phyloP scores from a whole-genome alignment of 768 basidiomycete genomes.

The Rhodocollybia butyracea region DNA sequence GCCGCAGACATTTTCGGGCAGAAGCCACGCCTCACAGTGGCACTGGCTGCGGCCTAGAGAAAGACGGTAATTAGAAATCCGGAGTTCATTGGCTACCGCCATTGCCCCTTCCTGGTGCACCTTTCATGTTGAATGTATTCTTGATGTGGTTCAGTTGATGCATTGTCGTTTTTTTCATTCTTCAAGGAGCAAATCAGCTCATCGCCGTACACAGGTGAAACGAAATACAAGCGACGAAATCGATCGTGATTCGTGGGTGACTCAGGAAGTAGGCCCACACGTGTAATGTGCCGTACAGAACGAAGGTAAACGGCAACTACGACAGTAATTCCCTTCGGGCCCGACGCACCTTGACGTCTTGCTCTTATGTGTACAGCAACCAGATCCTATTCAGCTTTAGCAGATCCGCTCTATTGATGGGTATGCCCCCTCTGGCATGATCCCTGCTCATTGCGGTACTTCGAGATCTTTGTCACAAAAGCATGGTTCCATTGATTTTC shows the following conservation, averaged over 20 bases:
- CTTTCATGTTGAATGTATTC: too few species aligned
- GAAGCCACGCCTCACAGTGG: too few species aligned
- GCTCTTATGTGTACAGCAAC: not conserved
- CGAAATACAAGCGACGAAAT: not conserved
- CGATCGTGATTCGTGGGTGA: not conserved
- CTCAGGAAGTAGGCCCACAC: conserved; percentile 1
- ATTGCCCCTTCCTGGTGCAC: too few species aligned
- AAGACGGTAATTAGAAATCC: not conserved
- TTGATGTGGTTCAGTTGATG: too few species aligned
- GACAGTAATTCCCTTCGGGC: not conserved
- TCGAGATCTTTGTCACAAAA: conserved; percentile 2
- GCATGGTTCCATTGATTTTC: not conserved
- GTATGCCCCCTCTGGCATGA: not conserved
- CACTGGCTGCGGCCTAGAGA: too few species aligned
- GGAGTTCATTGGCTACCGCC: too few species aligned
- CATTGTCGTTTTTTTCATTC: too few species aligned
- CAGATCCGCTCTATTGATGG: conserved; percentile 1
- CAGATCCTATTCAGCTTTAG: not conserved
- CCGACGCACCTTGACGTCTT: conserved; percentile 6
- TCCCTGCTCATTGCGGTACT: not conserved
- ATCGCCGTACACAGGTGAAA: too few species aligned
- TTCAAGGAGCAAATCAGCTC: not conserved
- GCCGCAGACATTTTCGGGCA: not conserved
- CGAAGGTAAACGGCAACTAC: not conserved
- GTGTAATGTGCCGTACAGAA: not conserved